phyloP scores from a whole-genome alignment of 441 rosid genomes.

The Populus tomentosa region DNA sequence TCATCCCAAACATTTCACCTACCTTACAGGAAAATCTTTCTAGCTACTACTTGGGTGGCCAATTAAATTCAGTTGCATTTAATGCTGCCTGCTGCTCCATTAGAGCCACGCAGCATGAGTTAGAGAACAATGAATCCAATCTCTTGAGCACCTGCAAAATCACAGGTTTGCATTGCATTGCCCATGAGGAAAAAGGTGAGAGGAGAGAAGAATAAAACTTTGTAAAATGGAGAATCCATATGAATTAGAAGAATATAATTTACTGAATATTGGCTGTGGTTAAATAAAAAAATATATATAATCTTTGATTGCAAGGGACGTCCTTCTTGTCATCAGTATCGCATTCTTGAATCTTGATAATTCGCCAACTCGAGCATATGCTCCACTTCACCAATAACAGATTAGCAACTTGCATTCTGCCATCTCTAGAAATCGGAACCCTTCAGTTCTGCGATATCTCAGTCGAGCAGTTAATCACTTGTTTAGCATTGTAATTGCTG shows the following conservation, averaged over 20 bases:
- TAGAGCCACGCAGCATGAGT: no score
- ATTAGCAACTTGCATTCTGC: conserved; percentile 15
- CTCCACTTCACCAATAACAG: neutral
- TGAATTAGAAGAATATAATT: conserved; percentile 3
- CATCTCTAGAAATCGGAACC: conserved; percentile 15
- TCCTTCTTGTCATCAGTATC: neutral
- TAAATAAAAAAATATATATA: neutral
- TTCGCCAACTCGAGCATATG: conserved; percentile 10
- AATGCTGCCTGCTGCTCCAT: no score
- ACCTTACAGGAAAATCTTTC: neutral
- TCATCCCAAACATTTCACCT: neutral
- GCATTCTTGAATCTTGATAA: conserved; percentile 13
- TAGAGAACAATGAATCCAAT: no score
- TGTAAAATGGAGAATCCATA: neutral
- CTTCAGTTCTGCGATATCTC: conserved; percentile 1
- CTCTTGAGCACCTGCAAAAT: no score
- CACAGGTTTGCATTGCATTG: neutral
- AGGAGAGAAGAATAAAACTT: neutral
- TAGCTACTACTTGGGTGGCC: neutral
- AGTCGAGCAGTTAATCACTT: neutral
- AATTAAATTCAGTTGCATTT: no score
- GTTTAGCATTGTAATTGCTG: neutral
- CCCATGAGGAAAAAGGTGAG: neutral
- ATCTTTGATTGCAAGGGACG: neutral
- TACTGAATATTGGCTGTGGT: conserved; percentile 6